phyloP scores from a whole-genome alignment of 176 grass and related monocot genomes.

The Puccinellia tenuiflora region DNA sequence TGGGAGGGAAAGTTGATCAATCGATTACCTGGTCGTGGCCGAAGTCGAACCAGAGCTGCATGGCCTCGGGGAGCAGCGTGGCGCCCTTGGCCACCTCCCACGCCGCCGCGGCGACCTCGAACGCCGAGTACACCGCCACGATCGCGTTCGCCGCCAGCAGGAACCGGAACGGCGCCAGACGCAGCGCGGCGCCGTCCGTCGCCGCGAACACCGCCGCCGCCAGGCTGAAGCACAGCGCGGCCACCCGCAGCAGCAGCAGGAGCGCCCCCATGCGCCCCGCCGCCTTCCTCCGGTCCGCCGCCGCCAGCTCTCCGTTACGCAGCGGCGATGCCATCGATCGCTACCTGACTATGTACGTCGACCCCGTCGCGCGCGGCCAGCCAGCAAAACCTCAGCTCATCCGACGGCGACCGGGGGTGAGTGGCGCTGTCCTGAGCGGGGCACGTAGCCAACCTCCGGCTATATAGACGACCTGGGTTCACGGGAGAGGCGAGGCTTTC shows the following conservation, averaged over 20 bases:
- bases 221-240: conserved; percentile 15
- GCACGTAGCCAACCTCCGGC: not conserved
- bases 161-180: conserved; percentile 40
- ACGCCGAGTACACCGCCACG: conserved; percentile 61
- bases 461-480: conserved; percentile 1
- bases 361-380: not conserved
- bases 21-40: conserved; percentile 66
- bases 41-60: conserved; percentile 97
- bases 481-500: conserved; percentile 8
- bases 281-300: not conserved
- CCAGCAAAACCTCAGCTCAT: not conserved
- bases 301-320: conserved; percentile 27
- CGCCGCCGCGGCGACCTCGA: conserved; percentile 44
- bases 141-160: conserved; percentile 76
- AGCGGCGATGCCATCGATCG: conserved; percentile 7
- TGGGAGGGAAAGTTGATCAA: too few relatives aligned
- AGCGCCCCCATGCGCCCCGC: not conserved
- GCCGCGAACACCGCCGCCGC: conserved; percentile 22
- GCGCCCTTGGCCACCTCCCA: conserved; percentile 51
- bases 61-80: conserved; percentile 60
- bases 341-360: too few relatives aligned
- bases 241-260: conserved; percentile 16
- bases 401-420: not conserved
- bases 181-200: not conserved
- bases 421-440: not conserved